Evolutionary conservation across 345 rosid species (phyloP), one percentile per base, ranked within the genome.

Genomic region (Hibiscus trionum): DNA sequence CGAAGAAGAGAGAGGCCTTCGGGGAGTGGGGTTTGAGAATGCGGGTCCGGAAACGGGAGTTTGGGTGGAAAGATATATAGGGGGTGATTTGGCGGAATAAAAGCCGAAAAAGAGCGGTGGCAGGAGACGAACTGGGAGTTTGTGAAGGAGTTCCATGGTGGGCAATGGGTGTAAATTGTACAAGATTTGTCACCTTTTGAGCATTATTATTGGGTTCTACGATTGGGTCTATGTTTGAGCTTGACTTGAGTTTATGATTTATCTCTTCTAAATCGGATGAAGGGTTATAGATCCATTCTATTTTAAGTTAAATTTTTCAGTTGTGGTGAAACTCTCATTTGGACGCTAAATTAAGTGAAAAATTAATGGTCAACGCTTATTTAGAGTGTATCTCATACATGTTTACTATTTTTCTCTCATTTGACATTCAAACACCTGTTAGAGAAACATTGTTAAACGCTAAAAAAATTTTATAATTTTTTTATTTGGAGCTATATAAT

Each of bases 71-170:
- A 53, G 29, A 59, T 69, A 58, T 60, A 65, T 4, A 33, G 84
- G 60, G 58, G 3, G 7, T 0, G 44, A 11, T 2, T 61, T 44
- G 73, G 66, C 15, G 33, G 83, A 61, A 37, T 72, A 80, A 11
- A 77, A 61, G 76, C 69, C 66, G 49, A 75, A 77, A 73, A 85
- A 62, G 21, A 80, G 57, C 3, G 90, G 91, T 9, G 90, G 91
- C 7, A 83, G 79, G 33, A 83, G 90, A 72, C 91, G 86, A 75
- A 84, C 77, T 0, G 93, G 76, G 77, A 85, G 68, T 77, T 82
- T 79, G 80, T 78, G 82, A 52, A 88, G 82, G 11, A 85, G 66
- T 57, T 82, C 93, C 96, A 88, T 88, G 37, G 78, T 64, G 56
- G 15, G 47, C 47, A 42, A 14, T 2, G 47, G 21, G 59, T 19